phyloP scores from a whole-genome alignment of 805 yeast species.

The Vanderwaltozyma tropicalis region DNA sequence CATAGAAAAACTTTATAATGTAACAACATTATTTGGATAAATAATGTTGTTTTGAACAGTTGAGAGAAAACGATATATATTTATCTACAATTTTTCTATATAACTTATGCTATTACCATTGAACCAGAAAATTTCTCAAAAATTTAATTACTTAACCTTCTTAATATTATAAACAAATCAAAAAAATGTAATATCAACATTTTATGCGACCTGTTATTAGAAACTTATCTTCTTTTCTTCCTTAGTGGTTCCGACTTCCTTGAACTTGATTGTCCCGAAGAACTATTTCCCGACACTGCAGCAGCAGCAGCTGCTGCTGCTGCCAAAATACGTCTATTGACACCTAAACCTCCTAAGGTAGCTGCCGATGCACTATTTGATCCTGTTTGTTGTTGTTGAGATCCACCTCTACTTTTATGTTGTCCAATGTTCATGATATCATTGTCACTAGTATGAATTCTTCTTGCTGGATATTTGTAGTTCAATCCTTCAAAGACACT shows the following conservation, averaged over 20 bases:
- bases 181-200: no score
- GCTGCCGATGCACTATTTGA: slow-evolving; percentile 16
- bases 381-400: slow-evolving; percentile 14
- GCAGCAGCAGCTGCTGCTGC: slow-evolving; percentile 33
- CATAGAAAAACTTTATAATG: no score
- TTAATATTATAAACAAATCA: no score
- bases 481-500: slow-evolving; percentile 74
- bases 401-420: slow-evolving; percentile 3
- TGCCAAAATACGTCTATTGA: slow-evolving; percentile 28
- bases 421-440: slow-evolving; percentile 43
- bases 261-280: slow-evolving; percentile 8
- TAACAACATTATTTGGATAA: no score
- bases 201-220: no score
- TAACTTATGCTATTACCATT: no score
- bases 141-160: no score
- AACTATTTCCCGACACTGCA: slow-evolving; percentile 24
- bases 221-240: slow-evolving; percentile 19
- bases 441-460: slow-evolving; percentile 79
- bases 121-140: no score
- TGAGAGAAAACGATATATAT: no score
- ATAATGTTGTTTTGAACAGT: no score
- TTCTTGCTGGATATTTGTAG: slow-evolving; percentile 71
- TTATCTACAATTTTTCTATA: no score
- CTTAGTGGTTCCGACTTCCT: slow-evolving; percentile 19
- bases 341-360: slow-evolving; percentile 27